These are phyloP conservation scores for Debaryomyces coudertii DNA, from an alignment of 1,139 yeast species.

Conservation along the genomic window DNA sequence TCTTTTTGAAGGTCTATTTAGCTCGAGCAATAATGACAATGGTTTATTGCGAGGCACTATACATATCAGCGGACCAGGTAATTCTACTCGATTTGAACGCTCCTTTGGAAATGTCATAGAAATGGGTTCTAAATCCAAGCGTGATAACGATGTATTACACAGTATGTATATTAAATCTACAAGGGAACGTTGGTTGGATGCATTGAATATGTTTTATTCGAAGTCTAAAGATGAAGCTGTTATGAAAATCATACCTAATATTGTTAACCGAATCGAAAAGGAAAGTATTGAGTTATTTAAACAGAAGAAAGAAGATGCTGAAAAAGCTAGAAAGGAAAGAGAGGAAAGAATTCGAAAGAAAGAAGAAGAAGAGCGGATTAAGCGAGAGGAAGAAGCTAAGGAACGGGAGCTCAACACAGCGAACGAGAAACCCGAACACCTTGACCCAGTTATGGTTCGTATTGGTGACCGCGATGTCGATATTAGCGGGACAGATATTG, in stretches of 20 bases:
- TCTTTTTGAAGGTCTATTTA: conserved; percentile 23
- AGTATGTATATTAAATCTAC: conserved; percentile 56
- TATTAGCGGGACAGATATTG: conserved; percentile 87
- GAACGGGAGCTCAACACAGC: conserved; percentile 35
- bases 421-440: conserved; percentile 17
- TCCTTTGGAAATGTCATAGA: conserved; percentile 33
- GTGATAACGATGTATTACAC: conserved; percentile 21
- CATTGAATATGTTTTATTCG: conserved; percentile 52
- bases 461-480: conserved; percentile 84
- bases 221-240: conserved; percentile 43
- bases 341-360: conserved; percentile 35
- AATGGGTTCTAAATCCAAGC: conserved; percentile 17
- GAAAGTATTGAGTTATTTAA: conserved; percentile 42
- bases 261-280: conserved; percentile 56
- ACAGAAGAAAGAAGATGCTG: conserved; percentile 35
- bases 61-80: conserved; percentile 17
- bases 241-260: conserved; percentile 50
- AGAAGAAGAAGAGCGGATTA: conserved; percentile 38
- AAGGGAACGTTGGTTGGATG: conserved; percentile 70
- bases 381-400: conserved; percentile 41
- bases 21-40: conserved; percentile 14
- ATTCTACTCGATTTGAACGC: conserved; percentile 24
- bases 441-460: conserved; percentile 64
- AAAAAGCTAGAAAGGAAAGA: conserved; percentile 31
- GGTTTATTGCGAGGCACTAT: conserved; percentile 23